A percentile compares a stretch with the other conserved stretches of the same genome.
phyloP scores from a whole-genome alignment of 805 yeast genomes.

The Candida maesae region DNA sequence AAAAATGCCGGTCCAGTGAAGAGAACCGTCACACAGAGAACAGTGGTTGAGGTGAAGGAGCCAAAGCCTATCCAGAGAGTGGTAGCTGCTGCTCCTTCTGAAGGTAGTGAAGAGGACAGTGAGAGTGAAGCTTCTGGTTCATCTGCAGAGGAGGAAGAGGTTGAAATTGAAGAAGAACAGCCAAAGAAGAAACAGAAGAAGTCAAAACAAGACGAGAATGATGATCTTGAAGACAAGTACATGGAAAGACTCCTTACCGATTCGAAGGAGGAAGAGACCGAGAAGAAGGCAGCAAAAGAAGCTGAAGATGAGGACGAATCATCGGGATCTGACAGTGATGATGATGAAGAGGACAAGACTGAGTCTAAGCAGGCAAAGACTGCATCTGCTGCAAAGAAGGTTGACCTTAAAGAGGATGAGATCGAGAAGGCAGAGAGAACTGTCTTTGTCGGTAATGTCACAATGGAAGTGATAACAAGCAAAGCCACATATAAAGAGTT shows the following conservation, averaged over 20 bases:
- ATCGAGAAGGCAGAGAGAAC: conserved; percentile 80
- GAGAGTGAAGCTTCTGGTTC: conserved; percentile 13
- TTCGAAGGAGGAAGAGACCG: conserved; percentile 32
- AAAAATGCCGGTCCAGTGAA: conserved; percentile 47
- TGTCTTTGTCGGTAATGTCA: conserved; percentile 83
- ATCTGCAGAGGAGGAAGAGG: conserved; percentile 9
- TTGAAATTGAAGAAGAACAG: conserved; percentile 20
- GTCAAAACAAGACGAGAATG: conserved; percentile 25
- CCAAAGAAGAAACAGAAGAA: conserved; percentile 15
- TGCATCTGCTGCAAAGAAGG: conserved; percentile 30
- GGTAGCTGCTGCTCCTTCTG: conserved; percentile 12
- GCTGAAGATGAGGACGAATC: conserved; percentile 20
- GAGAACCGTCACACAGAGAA: conserved; percentile 32
- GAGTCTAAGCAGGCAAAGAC: conserved; percentile 14
- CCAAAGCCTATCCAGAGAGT: conserved; percentile 17
- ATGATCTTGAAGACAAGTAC: conserved; percentile 53
- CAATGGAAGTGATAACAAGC: conserved; percentile 57
- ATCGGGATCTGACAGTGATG: conserved; percentile 25
- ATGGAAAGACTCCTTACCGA: conserved; percentile 45
- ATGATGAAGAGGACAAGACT: conserved; percentile 26
- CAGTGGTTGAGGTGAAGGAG: conserved; percentile 26
- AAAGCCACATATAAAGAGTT: conserved; percentile 60
- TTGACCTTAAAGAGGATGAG: conserved; percentile 67
- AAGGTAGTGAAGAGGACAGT: conserved; percentile 18
- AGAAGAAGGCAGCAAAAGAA: conserved; percentile 31